phyloP scores from a whole-genome alignment of 352 stramenopile species.

The Phytophthora brassicae region DNA sequence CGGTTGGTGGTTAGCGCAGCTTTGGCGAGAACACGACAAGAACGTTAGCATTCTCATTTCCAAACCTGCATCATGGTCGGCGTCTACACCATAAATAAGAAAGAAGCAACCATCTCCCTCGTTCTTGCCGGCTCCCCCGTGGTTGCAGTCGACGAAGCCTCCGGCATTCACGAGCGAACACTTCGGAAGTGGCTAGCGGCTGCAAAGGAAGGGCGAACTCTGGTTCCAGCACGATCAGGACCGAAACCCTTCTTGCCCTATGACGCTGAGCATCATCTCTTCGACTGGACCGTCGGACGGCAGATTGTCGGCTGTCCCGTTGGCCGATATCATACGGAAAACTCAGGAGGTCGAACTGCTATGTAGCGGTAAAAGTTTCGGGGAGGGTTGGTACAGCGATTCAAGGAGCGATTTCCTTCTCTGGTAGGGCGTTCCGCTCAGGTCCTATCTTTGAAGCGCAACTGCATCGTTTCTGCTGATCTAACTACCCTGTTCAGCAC shows the following conservation, averaged over 20 bases:
- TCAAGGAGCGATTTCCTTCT: slow-evolving; percentile 10
- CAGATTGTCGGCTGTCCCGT: slow-evolving; percentile 18
- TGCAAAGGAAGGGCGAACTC: background rate
- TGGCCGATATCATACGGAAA: slow-evolving; percentile 20
- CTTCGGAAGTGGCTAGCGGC: slow-evolving; percentile 2
- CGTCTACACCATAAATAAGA: background rate
- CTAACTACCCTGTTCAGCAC: too few relatives aligned
- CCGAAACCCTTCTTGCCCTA: background rate
- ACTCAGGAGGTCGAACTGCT: slow-evolving; percentile 2
- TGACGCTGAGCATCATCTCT: slow-evolving; percentile 11
- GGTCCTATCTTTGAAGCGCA: too few relatives aligned
- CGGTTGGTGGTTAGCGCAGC: background rate
- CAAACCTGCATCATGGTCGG: background rate
- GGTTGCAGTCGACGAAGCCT: background rate
- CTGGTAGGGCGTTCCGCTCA: slow-evolving; percentile 15
- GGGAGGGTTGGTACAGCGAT: slow-evolving; percentile 26
- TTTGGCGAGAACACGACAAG: background rate
- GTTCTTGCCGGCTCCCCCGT: background rate
- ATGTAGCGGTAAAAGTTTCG: background rate
- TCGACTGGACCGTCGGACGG: slow-evolving; percentile 22
- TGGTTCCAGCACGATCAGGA: background rate
- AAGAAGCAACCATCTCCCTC: background rate
- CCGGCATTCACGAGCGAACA: background rate
- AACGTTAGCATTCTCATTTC: background rate
- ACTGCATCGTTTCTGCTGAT: too few relatives aligned